These are phyloP conservation scores for Rhinocladiella mackenziei DNA, from an alignment of 2,329 filamentous ascomycete species.

Conservation along the genomic window DNA sequence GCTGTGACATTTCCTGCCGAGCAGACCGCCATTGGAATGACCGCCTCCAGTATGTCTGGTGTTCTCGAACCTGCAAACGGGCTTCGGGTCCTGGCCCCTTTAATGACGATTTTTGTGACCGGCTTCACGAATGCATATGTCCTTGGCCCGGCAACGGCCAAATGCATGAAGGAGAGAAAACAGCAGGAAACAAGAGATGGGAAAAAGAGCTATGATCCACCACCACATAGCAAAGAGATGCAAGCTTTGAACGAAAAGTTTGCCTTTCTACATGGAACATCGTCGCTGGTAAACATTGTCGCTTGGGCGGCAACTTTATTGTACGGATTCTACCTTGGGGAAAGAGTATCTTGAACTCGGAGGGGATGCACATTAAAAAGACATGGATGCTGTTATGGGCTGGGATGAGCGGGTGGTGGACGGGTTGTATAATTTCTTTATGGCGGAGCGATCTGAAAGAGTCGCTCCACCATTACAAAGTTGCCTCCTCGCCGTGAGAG, in stretches of 20 bases:
- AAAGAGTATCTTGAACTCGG: constrained; percentile 50
- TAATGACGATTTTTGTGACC: constrained; percentile 66
- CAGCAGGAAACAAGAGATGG: constrained; percentile 85
- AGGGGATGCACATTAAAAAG: neutral
- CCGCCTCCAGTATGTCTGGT: constrained; percentile 49
- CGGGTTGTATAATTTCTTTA: no score
- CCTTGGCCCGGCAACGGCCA: constrained; percentile 70
- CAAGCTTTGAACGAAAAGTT: constrained; percentile 72
- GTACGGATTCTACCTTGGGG: constrained; percentile 73
- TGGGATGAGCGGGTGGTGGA: no score
- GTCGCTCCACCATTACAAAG: no score
- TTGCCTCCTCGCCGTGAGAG: no score
- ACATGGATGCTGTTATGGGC: no score
- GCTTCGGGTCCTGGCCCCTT: constrained; percentile 62
- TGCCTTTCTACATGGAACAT: constrained; percentile 72
- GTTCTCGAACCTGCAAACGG: constrained; percentile 59
- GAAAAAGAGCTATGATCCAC: constrained; percentile 76
- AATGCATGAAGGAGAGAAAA: constrained; percentile 69
- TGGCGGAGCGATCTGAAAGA: no score
- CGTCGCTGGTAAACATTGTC: constrained; percentile 71
- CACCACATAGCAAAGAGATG: constrained; percentile 84
- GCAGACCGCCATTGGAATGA: constrained; percentile 34
- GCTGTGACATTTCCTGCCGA: constrained; percentile 76
- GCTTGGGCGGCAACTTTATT: constrained; percentile 65
- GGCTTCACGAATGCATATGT: constrained; percentile 67